Percentiles rank a stretch among this genome's conserved stretches.
Conservation (phyloP, 140 eudicot genomes). For the Cichorium intybus region DNA sequence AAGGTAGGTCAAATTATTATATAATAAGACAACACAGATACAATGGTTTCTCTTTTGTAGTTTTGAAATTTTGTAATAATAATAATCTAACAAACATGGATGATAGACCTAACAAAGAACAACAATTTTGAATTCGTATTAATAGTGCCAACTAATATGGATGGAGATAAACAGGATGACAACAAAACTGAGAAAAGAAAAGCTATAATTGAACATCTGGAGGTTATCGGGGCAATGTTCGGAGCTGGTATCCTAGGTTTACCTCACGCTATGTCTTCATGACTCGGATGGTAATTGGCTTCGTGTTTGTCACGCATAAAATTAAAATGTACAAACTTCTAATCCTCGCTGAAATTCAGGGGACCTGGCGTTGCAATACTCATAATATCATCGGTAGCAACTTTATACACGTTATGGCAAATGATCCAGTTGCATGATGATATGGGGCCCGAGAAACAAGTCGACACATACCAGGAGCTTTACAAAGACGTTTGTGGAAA, state of each 20-base stretch:
- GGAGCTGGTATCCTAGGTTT: conserved; percentile 60
- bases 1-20: no score
- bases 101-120: no score
- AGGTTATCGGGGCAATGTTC: no score
- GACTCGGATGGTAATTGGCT: conserved; percentile 50
- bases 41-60: no score
- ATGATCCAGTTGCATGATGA: conserved; percentile 95
- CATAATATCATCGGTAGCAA: conserved; percentile 64
- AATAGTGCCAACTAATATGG: background rate
- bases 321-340: no score
- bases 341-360: no score
- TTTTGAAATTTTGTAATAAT: no score
- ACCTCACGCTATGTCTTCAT: conserved; percentile 46
- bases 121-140: background rate
- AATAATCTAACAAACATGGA: no score
- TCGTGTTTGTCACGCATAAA: no score
- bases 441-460: conserved; percentile 62
- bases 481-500: conserved; percentile 68
- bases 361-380: conserved; percentile 64
- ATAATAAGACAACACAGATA: no score
- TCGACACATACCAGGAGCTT: conserved; percentile 69
- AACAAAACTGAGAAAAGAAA: conserved; percentile 37
- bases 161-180: conserved; percentile 35
- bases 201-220: conserved; percentile 51
- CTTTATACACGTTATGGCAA: conserved; percentile 80